Conservation (phyloP, 2,329 filamentous ascomycete genomes). For the Hymenoscyphus fraxineus region DNA sequence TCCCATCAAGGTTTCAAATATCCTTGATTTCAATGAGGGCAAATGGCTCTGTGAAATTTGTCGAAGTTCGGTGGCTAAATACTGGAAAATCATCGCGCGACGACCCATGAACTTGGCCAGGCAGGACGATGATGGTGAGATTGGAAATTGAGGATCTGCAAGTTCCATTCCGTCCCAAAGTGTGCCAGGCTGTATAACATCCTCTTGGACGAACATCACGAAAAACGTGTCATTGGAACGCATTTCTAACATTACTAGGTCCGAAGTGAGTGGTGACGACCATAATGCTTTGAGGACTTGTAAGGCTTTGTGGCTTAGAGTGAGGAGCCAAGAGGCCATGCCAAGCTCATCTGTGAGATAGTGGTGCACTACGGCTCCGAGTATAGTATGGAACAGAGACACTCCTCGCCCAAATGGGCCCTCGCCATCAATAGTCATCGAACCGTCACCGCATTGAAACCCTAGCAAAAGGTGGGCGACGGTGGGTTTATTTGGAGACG, state of each 20-base stretch:
- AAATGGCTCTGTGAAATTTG: slow-evolving; percentile 67
- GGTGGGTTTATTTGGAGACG: slow-evolving; percentile 72
- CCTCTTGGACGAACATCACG: slow-evolving; percentile 67
- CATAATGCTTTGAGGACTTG: slow-evolving; percentile 78
- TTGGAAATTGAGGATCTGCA: slow-evolving; percentile 61
- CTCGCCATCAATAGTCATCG: slow-evolving; percentile 63
- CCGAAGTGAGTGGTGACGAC: slow-evolving; percentile 74
- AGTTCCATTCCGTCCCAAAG: slow-evolving; percentile 70
- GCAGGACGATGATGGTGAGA: slow-evolving; percentile 39
- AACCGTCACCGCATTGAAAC: slow-evolving; percentile 71
- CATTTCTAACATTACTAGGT: slow-evolving; percentile 73
- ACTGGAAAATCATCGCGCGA: slow-evolving; percentile 76
- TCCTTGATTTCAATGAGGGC: slow-evolving; percentile 64
- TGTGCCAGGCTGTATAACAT: slow-evolving; percentile 64
- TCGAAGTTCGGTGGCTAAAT: slow-evolving; percentile 80
- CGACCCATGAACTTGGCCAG: slow-evolving; percentile 66
- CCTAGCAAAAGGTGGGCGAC: slow-evolving; percentile 89
- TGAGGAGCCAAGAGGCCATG: slow-evolving; percentile 64
- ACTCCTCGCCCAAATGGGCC: slow-evolving; percentile 67
- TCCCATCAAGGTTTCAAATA: slow-evolving; percentile 73
- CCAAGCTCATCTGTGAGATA: slow-evolving; percentile 54
- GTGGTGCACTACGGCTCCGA: slow-evolving; percentile 67
- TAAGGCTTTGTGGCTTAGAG: slow-evolving; percentile 65
- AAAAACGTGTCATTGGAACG: slow-evolving; percentile 77
- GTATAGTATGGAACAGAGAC: slow-evolving; percentile 80